Base-by-base conservation (phyloP, 2,329 filamentous ascomycete genomes). In the Botrytis hyacinthi region DNA sequence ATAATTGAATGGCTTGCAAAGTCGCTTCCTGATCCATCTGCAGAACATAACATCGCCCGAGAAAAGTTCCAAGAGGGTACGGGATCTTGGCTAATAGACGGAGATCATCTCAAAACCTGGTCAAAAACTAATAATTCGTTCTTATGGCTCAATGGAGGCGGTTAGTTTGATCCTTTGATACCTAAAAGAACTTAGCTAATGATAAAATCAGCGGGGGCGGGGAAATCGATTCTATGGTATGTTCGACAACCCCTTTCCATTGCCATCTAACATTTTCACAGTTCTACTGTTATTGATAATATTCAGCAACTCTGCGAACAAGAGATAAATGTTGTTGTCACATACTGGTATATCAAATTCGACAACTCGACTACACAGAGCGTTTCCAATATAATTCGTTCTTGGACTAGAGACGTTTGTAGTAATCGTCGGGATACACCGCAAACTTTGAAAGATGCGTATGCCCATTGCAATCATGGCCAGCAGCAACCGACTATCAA, bases 321-420 rank as follows among this genome's bases (percentile, higher is more conserved):
- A 42, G 54, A 71, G 22, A 72, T 65, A 8, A 46, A 51, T 18
- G 40, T 44, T 18, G 29, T 66, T 32, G 44, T 74, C 16, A 37
- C 65, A 22, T 76, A 76, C 65, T 76, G 74, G 75, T 75, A 76
- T 57, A 75, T 70, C 37, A 71, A 68, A 42, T 76, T 75, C 40
- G 48, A 60, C 7, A 68, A 76, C 29, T 16, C 10, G 14, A 66
- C 57, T 20, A 75, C 71, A 40, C 70, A 75, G 57, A 67, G 69
- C 62, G 32, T 77, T 4, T 51, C 48, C 48, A 51, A 51, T n/a
- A 51, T 51, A 51, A 51, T 51, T 51, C 48, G 48, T 51, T 51
- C 48, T 51, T 51, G 48, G 48, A 51, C n/a, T n/a, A 14, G 22
- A 51, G 48, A 51, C 4, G n/a, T 51, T 14, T 51, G 48, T 51